A percentile compares a stretch with the other conserved stretches of the same genome.
phyloP scores from a whole-genome alignment of 2,329 filamentous ascomycete species.

The Fusarium nygamai region DNA sequence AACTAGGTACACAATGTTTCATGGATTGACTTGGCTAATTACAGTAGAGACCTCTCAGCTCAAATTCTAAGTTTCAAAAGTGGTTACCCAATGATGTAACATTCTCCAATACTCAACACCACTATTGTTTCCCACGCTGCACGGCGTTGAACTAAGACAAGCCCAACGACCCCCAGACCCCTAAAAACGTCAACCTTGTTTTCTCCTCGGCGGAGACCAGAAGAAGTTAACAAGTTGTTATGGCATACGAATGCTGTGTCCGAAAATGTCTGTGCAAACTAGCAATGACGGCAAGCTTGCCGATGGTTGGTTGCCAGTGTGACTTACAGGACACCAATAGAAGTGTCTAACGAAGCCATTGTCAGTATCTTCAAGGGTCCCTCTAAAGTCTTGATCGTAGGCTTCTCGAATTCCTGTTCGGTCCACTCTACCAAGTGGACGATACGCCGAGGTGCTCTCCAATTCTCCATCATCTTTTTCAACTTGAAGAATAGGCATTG shows the following conservation, averaged over 20 bases:
- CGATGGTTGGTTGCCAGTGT: not conserved
- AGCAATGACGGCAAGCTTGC: constrained; percentile 24
- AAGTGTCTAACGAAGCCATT: constrained; percentile 2
- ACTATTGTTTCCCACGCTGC: constrained; percentile 30
- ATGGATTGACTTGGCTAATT: not conserved
- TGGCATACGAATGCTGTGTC: not conserved
- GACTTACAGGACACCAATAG: not conserved
- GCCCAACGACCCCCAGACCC: constrained; percentile 4
- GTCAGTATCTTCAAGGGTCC: constrained; percentile 9
- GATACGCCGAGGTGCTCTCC: not conserved
- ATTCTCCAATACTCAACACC: not conserved
- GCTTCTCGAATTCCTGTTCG: constrained; percentile 18
- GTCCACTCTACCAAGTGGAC: not conserved
- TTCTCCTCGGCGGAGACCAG: not conserved
- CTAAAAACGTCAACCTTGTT: constrained; percentile 20
- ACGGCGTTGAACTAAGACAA: constrained; percentile 26
- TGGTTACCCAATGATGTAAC: constrained; percentile 17
- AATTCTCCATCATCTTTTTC: constrained; percentile 2
- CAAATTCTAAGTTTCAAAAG: not conserved
- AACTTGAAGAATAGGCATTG: not conserved
- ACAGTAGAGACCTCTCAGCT: not conserved
- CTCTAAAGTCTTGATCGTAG: constrained; percentile 10
- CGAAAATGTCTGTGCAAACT: not conserved
- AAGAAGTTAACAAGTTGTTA: not conserved
- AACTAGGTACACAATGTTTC: not conserved